phyloP scores from a whole-genome alignment of 148 eudicot species.

The Pouteria glomerata region DNA sequence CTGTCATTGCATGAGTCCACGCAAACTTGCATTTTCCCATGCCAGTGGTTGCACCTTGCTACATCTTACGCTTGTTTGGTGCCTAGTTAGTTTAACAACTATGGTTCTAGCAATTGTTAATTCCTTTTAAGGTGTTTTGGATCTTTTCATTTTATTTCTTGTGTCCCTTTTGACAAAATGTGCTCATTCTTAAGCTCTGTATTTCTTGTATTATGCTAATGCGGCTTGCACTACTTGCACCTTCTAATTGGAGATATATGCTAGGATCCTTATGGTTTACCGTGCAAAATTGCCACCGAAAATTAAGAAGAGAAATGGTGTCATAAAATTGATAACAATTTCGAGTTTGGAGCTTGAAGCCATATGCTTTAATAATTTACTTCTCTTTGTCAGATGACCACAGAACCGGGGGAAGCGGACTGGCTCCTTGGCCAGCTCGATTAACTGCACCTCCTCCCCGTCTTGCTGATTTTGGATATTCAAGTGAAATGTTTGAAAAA shows the following conservation, averaged over 20 bases:
- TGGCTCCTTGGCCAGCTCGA: constrained; percentile 97
- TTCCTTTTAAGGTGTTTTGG: background rate
- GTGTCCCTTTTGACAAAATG: background rate
- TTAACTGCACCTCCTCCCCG: constrained; percentile 92
- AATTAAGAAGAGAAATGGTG: background rate
- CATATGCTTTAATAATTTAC: background rate
- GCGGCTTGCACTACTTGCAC: background rate
- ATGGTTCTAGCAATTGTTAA: background rate
- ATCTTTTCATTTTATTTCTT: background rate
- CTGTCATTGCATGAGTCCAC: too few relatives aligned
- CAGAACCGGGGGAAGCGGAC: constrained; percentile 69
- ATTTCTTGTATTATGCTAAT: background rate
- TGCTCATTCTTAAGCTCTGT: background rate
- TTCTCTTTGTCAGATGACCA: constrained; percentile 70
- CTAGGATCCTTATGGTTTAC: background rate
- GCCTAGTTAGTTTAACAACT: background rate
- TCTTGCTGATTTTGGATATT: constrained; percentile 93
- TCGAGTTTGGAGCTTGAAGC: constrained; percentile 1
- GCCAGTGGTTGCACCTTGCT: background rate
- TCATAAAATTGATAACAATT: background rate
- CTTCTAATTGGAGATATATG: background rate
- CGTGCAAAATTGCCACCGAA: background rate
- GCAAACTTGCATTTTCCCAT: too few relatives aligned
- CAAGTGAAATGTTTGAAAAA: constrained; percentile 73
- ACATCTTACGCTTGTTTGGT: background rate